Evolutionary conservation across 306 rosid species (phyloP).

Genomic region (Betula pendula): DNA sequence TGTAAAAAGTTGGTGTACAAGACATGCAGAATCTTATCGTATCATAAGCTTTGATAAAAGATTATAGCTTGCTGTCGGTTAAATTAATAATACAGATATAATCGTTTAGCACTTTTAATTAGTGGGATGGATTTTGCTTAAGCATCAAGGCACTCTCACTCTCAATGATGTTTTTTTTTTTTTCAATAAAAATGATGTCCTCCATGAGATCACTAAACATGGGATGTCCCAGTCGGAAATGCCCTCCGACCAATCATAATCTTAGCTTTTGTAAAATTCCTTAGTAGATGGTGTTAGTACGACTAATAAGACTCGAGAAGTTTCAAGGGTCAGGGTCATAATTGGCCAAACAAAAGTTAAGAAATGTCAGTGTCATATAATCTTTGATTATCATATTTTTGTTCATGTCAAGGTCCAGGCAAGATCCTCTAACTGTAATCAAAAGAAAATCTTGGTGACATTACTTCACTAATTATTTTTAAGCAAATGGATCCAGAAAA

Average conservation of each 20-base stretch:
- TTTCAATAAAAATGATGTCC: constrained; percentile 19
- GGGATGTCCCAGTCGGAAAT: constrained; percentile 34
- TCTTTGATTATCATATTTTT: constrained; percentile 14
- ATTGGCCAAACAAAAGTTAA: background rate
- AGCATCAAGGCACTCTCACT: constrained; percentile 28
- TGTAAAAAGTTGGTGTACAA: constrained; percentile 17
- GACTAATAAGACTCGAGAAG: background rate
- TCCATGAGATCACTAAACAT: constrained; percentile 33
- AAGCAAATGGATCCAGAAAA: background rate
- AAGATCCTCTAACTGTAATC: constrained; percentile 33
- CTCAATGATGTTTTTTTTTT: constrained; percentile 30
- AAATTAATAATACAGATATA: constrained; percentile 15
- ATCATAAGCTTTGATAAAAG: constrained; percentile 1
- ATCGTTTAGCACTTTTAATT: constrained; percentile 18
- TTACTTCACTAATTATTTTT: constrained; percentile 2
- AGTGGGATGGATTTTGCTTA: constrained; percentile 36
- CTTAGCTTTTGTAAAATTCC: background rate
- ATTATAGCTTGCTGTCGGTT: constrained; percentile 23
- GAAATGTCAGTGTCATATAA: constrained; percentile 19
- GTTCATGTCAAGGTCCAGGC: constrained; percentile 31
- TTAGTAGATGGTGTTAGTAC: background rate
- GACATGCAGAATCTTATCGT: constrained; percentile 36
- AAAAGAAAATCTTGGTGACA: constrained; percentile 34
- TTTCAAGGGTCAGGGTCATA: constrained; percentile 27
- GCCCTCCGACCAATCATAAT: constrained; percentile 21